A percentile compares a stretch with the other conserved stretches of the same genome.
These are phyloP conservation scores for Debaryomyces fabryi DNA, from an alignment of 1,139 yeast genomes.

Conservation along the genomic window DNA sequence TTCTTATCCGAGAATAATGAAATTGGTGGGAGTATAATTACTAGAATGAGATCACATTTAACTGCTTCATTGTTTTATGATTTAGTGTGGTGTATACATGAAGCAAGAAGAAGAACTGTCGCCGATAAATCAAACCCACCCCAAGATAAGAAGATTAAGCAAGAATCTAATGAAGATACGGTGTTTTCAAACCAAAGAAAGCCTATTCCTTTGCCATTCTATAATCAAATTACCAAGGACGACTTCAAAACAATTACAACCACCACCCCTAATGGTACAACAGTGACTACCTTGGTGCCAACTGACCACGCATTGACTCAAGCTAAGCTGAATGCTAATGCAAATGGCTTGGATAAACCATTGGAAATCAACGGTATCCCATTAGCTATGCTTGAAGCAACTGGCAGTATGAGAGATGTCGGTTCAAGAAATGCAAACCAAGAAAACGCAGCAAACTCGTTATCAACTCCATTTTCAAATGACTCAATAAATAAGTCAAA, in stretches of 20 bases:
- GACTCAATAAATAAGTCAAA: background rate
- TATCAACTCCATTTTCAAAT: background rate
- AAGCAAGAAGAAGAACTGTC: slow-evolving; percentile 77
- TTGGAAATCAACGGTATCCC: slow-evolving; percentile 81
- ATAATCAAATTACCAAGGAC: slow-evolving; percentile 89
- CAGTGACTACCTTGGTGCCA: slow-evolving; percentile 85
- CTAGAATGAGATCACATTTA: slow-evolving; percentile 88
- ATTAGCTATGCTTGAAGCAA: slow-evolving; percentile 74
- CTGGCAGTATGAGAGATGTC: slow-evolving; percentile 60
- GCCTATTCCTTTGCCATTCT: slow-evolving; percentile 83
- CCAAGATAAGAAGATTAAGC: slow-evolving; percentile 15
- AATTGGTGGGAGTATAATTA: slow-evolving; percentile 62
- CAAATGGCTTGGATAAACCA: slow-evolving; percentile 58
- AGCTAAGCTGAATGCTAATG: slow-evolving; percentile 60
- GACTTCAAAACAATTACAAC: slow-evolving; percentile 84
- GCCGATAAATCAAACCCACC: slow-evolving; percentile 37
- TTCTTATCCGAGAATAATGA: slow-evolving; percentile 42
- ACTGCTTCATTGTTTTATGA: slow-evolving; percentile 92
- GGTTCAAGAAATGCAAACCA: background rate
- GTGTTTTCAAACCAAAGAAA: slow-evolving; percentile 19
- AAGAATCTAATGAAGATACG: slow-evolving; percentile 12
- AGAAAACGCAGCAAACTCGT: background rate
- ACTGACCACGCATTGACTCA: slow-evolving; percentile 73
- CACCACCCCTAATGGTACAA: slow-evolving; percentile 91
- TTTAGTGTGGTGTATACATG: slow-evolving; percentile 93